Base-by-base conservation (phyloP, 257 asterid genomes). In the Solanum medicagineum region DNA sequence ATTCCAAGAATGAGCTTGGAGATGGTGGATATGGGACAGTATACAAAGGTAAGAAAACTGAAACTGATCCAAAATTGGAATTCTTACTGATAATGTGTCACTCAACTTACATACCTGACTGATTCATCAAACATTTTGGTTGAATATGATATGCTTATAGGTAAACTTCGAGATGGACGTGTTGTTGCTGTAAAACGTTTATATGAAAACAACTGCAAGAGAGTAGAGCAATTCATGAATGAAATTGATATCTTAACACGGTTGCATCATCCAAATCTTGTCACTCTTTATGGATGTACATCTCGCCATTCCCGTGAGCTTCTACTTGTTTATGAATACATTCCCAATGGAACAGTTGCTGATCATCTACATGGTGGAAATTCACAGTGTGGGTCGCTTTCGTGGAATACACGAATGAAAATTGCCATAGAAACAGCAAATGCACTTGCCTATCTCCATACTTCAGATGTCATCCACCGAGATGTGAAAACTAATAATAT, bases 1-100 rank as follows among this genome's bases (percentile, higher is more conserved):
- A 94, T 82, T 84, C 89, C 26, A 83, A 88, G 13, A 87, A 90
- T 66, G 96, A 91, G 85, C 91, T 95, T 8, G 99, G 99, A 57
- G 95, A 94, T 87, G 99, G 99, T 59, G 99, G 99, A 62, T 95
- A 93, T 84, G 98, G 99, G 80, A 88, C 91, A 6, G 99, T 95
- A 22, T 95, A 94, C 88, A 90, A 90, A 90, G 92, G 92, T 90
- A 20, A 84, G 84, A 36, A 36, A 36, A 36, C 42, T 36, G 6
- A 68, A 26, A 42, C 10, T 51, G 16, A 51, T 51, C 63, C n/a
- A 22, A 12, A 22, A 77, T 51, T 51, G 63, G 16, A 77, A 2
- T 77, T 51, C 45, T 77, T 49, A 53, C 8, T 51, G 62, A 29
- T 8, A 77, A 51, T 26, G 63, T 51, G 82, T 77, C 47, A 51